Conservation (phyloP, 176 grass and related monocot genomes). For the Juncus effusus region DNA sequence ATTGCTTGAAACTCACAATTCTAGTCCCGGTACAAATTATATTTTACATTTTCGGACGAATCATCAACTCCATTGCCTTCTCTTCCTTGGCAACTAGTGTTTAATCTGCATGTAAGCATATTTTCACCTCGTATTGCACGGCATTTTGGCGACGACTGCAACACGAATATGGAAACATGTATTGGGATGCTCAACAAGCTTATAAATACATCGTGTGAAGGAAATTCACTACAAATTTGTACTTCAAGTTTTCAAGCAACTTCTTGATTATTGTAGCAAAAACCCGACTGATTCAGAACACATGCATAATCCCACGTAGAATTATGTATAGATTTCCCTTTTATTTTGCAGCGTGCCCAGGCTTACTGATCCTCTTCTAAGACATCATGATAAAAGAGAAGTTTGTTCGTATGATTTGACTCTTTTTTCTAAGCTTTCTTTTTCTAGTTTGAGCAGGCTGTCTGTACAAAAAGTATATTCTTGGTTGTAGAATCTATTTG, state of each 20-base stretch:
- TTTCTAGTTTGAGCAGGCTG: no score
- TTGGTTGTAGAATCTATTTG: no score
- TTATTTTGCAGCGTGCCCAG: no score
- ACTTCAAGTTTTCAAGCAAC: not conserved
- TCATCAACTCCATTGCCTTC: not conserved
- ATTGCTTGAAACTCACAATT: no score
- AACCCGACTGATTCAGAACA: not conserved
- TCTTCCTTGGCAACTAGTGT: not conserved
- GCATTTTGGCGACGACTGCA: not conserved
- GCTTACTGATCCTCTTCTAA: no score
- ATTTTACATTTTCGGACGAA: no score
- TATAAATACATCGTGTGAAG: not conserved
- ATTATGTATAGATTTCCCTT: not conserved
- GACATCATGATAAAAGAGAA: no score
- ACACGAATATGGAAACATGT: not conserved
- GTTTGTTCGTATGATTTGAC: no score
- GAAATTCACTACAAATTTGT: not conserved
- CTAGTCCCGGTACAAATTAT: no score
- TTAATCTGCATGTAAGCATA: not conserved
- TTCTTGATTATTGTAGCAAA: no score
- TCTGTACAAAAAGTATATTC: no score
- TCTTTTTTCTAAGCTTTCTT: no score
- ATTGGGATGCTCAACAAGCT: not conserved
- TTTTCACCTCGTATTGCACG: not conserved
- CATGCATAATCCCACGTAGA: not conserved